phyloP scores from a whole-genome alignment of 192 early-diverging fungal species.

The Coemansia sp. region DNA sequence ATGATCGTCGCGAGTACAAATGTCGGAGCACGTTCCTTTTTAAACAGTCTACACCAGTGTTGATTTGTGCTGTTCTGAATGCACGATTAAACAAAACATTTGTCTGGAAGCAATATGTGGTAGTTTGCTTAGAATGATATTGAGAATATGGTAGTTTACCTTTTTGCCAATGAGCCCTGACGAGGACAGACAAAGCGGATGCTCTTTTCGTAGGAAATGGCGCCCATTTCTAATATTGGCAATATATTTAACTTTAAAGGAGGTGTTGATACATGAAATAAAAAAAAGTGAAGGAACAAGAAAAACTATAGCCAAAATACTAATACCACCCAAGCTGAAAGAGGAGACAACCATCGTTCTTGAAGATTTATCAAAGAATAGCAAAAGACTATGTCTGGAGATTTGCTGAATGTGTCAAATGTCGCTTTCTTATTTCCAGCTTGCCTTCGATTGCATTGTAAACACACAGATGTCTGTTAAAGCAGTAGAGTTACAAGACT shows the following conservation, averaged over 20 bases:
- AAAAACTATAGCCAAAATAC: no score
- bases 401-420: not conserved
- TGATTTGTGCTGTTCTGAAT: no score
- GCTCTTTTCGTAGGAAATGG: not conserved
- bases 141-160: not conserved
- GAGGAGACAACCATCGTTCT: no score
- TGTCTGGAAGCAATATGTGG: not conserved
- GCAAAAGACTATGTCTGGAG: no score
- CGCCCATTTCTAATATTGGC: not conserved
- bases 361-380: no score
- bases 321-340: no score
- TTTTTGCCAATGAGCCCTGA: not conserved
- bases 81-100: no score
- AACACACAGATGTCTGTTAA: not conserved
- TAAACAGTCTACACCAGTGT: not conserved
- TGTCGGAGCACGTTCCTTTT: slow-evolving; percentile 13
- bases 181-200: not conserved
- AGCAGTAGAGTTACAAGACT: not conserved
- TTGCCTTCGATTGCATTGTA: not conserved
- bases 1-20: not conserved
- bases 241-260: not conserved
- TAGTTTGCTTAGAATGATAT: not conserved
- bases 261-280: not conserved
- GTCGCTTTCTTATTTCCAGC: not conserved
- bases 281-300: no score